A percentile compares a stretch with the other conserved stretches of the same genome.
These are phyloP conservation scores for Cystobasidiopsis lactophilus DNA, from an alignment of 768 basidiomycete species.

Conservation along the genomic window DNA sequence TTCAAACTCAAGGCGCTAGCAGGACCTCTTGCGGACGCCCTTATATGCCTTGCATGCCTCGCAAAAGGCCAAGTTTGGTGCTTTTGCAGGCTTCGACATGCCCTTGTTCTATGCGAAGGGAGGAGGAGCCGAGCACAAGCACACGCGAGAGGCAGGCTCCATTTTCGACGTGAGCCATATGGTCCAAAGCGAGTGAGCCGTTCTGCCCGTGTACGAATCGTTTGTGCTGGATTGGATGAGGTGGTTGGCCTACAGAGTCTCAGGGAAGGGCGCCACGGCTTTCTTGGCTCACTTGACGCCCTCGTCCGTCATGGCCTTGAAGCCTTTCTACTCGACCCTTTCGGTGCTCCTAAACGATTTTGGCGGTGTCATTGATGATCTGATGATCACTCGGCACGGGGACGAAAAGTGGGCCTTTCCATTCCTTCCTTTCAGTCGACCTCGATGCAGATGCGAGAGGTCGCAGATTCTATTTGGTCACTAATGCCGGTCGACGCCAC, in stretches of 20 bases:
- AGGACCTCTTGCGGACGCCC: slow-evolving; percentile 17
- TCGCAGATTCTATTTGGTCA: slow-evolving; percentile 78
- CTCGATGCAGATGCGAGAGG: slow-evolving; percentile 13
- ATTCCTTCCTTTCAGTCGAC: neutral
- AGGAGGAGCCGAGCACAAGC: slow-evolving; percentile 52
- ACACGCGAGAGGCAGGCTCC: slow-evolving; percentile 59
- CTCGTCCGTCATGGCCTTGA: slow-evolving; percentile 32
- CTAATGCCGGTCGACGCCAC: slow-evolving; percentile 71
- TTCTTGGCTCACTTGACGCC: slow-evolving; percentile 85
- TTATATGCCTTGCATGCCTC: slow-evolving; percentile 70
- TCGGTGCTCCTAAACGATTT: slow-evolving; percentile 68
- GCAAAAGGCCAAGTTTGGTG: slow-evolving; percentile 74
- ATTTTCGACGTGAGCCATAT: slow-evolving; percentile 97
- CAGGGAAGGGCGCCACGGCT: slow-evolving; percentile 47
- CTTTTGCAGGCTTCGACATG: slow-evolving; percentile 90
- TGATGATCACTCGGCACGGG: slow-evolving; percentile 37
- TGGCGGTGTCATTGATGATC: slow-evolving; percentile 93
- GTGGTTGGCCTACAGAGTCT: too few relatives aligned
- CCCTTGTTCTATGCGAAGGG: slow-evolving; percentile 33
- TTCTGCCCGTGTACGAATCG: neutral
- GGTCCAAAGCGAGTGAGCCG: slow-evolving; percentile 61
- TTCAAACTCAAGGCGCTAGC: too few relatives aligned
- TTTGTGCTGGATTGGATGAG: too few relatives aligned
- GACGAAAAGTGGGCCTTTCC: slow-evolving; percentile 12
- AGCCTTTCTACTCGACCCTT: slow-evolving; percentile 54